phyloP scores from a whole-genome alignment of 2,329 filamentous ascomycete genomes.

The Ophiostoma quercus region DNA sequence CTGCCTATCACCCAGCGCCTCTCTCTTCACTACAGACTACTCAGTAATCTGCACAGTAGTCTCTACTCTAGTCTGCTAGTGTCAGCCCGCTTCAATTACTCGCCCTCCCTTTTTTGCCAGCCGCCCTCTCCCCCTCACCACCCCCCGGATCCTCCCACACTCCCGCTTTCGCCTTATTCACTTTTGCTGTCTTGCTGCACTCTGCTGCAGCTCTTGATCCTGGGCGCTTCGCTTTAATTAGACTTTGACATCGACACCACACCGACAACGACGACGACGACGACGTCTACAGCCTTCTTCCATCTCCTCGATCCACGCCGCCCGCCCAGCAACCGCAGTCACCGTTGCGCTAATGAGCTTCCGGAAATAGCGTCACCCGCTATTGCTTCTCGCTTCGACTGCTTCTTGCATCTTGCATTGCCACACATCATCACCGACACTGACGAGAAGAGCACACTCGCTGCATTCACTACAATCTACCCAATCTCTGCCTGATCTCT shows the following conservation, averaged over 20 bases:
- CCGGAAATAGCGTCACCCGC: constrained; percentile 15
- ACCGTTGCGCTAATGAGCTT: constrained; percentile 21
- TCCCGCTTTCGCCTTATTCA: constrained; percentile 7
- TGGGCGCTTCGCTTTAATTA: constrained; percentile 11
- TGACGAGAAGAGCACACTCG: background rate
- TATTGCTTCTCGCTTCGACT: background rate
- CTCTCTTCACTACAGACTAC: background rate
- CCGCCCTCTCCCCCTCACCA: background rate
- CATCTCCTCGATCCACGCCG: background rate
- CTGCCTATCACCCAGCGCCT: background rate
- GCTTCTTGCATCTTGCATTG: background rate
- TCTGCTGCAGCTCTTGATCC: constrained; percentile 1
- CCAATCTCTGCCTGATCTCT: background rate
- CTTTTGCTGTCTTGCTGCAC: constrained; percentile 3
- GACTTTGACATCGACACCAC: background rate
- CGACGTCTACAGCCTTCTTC: background rate
- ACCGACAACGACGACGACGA: background rate
- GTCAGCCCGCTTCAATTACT: background rate
- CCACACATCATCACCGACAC: background rate
- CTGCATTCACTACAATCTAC: background rate
- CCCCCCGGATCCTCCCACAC: constrained; percentile 4
- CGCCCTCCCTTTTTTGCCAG: constrained; percentile 9
- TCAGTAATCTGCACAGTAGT: background rate
- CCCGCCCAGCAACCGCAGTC: constrained; percentile 13
- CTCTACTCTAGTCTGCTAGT: constrained; percentile 4